phyloP scores from a whole-genome alignment of 2,329 filamentous ascomycete genomes.

The Ophiostoma sp. region DNA sequence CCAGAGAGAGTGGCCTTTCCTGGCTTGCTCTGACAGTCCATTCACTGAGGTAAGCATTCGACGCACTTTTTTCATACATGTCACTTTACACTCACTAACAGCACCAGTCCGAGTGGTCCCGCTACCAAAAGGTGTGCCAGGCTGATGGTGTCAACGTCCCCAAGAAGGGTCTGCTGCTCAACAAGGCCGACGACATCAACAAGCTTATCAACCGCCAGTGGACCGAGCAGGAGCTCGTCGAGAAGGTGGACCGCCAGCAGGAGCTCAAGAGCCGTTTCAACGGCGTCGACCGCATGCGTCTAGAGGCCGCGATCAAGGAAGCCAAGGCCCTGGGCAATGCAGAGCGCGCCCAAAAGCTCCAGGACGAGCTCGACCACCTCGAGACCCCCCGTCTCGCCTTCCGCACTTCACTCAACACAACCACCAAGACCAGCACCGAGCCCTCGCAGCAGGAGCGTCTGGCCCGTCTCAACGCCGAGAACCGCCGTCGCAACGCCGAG shows the following conservation, averaged over 20 bases:
- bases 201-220: conserved; percentile 74
- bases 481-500: conserved; percentile 81
- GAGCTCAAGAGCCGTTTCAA: conserved; percentile 66
- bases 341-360: conserved; percentile 54
- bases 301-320: conserved; percentile 65
- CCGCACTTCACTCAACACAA: conserved; percentile 59
- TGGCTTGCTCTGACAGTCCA: conserved; percentile 79
- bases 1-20: conserved; percentile 83
- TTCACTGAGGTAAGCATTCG: conserved; percentile 46
- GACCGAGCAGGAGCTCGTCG: conserved; percentile 78
- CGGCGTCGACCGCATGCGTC: conserved; percentile 65
- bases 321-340: conserved; percentile 66
- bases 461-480: conserved; percentile 78
- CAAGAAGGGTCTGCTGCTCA: conserved; percentile 65
- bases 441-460: conserved; percentile 76
- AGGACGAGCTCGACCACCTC: conserved; percentile 62
- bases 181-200: conserved; percentile 81
- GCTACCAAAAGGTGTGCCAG: conserved; percentile 73
- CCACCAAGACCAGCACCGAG: conserved; percentile 48
- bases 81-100: neutral
- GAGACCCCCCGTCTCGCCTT: conserved; percentile 73
- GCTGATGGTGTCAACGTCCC: conserved; percentile 73
- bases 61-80: neutral
- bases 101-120: conserved; percentile 70
- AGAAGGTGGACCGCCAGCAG: conserved; percentile 72